phyloP scores from a whole-genome alignment of 345 rosid species.

The Acer negundo region DNA sequence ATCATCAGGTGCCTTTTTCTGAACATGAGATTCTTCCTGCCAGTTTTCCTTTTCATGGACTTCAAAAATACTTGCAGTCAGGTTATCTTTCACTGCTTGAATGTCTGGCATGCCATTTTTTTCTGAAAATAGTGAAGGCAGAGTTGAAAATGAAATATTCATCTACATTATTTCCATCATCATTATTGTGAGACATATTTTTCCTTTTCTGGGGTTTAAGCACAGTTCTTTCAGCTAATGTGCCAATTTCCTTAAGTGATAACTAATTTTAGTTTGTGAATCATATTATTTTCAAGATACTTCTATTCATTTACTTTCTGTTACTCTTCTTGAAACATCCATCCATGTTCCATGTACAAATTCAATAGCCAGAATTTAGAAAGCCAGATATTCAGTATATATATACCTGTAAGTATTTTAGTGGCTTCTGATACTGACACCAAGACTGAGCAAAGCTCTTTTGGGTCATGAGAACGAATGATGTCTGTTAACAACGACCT shows the following conservation, averaged over 20 bases:
- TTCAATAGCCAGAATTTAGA: neutral
- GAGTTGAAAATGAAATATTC: neutral
- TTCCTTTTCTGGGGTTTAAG: neutral
- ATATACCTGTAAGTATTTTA: constrained; percentile 33
- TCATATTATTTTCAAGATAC: neutral
- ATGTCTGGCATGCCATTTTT: constrained; percentile 20
- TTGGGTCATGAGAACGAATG: constrained; percentile 23
- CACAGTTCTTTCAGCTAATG: neutral
- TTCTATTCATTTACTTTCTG: neutral
- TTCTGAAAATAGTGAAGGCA: constrained; percentile 8
- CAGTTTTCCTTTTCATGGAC: constrained; percentile 7
- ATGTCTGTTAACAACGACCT: constrained; percentile 27
- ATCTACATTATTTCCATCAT: neutral
- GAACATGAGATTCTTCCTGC: constrained; percentile 12
- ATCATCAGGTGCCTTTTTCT: constrained; percentile 15
- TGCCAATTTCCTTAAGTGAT: neutral
- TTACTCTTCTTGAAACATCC: neutral
- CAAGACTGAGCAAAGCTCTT: constrained; percentile 33
- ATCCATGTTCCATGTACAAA: neutral
- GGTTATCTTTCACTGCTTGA: constrained; percentile 17
- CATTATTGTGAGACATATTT: neutral
- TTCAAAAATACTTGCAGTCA: constrained; percentile 13
- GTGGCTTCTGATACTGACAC: constrained; percentile 36
- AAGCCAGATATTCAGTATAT: constrained; percentile 12
- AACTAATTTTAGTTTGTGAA: neutral